A percentile compares a stretch with the other conserved stretches of the same genome.
phyloP scores from a whole-genome alignment of 768 basidiomycete species.

The Boletus fagicola region DNA sequence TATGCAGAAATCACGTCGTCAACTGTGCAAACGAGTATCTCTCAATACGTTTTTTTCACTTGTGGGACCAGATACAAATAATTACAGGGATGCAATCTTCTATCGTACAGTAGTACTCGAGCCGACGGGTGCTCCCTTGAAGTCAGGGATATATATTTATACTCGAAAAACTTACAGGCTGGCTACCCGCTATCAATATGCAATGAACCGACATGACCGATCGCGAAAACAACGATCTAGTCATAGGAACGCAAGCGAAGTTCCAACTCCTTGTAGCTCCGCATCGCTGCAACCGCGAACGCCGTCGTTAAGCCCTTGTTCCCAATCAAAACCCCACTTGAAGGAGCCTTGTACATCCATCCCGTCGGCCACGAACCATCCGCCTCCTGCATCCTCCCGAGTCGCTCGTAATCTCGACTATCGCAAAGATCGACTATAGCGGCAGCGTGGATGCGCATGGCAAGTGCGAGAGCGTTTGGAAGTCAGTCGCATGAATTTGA shows the following conservation, averaged over 20 bases:
- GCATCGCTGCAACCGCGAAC: constrained; percentile 19
- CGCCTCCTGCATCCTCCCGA: constrained; percentile 15
- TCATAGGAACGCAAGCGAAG: constrained; percentile 13
- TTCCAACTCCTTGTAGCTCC: constrained; percentile 13
- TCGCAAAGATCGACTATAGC: constrained; percentile 11
- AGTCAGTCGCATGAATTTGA: too few relatives aligned
- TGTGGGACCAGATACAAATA: neutral
- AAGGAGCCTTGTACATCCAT: constrained; percentile 19
- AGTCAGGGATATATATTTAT: too few relatives aligned
- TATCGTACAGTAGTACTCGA: too few relatives aligned
- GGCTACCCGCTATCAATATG: neutral
- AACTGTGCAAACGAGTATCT: too few relatives aligned
- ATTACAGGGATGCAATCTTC: too few relatives aligned
- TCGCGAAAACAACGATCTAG: neutral
- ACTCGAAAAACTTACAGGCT: too few relatives aligned
- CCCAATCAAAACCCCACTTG: constrained; percentile 8
- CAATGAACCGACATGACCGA: neutral
- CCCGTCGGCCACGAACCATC: constrained; percentile 25
- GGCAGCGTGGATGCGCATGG: constrained; percentile 19
- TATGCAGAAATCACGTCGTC: too few relatives aligned
- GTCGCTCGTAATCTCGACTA: constrained; percentile 16
- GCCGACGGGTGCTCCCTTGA: too few relatives aligned
- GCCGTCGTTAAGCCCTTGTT: constrained; percentile 24
- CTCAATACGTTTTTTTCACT: too few relatives aligned
- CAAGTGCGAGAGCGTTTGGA: constrained; percentile 13